Base-by-base conservation (phyloP, 2,329 filamentous ascomycete species). In the Aureobasidium melanogenum region DNA sequence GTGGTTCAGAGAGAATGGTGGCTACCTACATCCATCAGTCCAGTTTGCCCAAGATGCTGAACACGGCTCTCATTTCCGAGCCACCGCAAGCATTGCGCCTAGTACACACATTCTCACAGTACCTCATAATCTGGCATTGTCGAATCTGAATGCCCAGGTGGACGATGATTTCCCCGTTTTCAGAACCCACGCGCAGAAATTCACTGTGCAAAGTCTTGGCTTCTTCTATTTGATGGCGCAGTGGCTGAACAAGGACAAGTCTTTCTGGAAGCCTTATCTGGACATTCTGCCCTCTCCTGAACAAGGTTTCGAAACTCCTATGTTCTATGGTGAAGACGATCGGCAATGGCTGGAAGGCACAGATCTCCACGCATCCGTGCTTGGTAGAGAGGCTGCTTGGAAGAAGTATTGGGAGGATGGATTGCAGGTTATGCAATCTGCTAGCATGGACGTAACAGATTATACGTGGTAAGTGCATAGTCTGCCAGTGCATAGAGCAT, bases 381-480 rank as follows among this genome's bases (percentile, higher is more conserved):
- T 68, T 28, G 68, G 65, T 14, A 66, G 75, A 36, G 69, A 68
- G 46, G 67, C 65, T 14, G 63, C 70, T 22, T 77, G 77, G 68
- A 69, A 69, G 46, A 63, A 67, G 22, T 72, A 77, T 48, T 76
- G 74, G 67, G 56, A 67, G 9, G 58, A 64, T 28, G 75, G 73
- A 1, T 57, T 73, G 6, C 48, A 66, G 1, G 63, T 70, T n/a
- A 64, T 77, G 14, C 50, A 66, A 32, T 61, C 64, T 17, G 66
- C 66, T 10, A 69, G 70, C 4, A 64, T 70, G 26, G 67, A 74
- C 30, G 66, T 68, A n/a, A 64, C 66, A 62, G 66, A 68, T 56
- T 77, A 74, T 64, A 75, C 74, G 19, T 77, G 76, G 75, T 77
- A 69, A 71, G 72, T 73, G 48, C 38, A 28, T 22, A 17, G 30